Base-by-base conservation (phyloP, 2,329 filamentous ascomycete genomes). In the Ramularia endophylla region DNA sequence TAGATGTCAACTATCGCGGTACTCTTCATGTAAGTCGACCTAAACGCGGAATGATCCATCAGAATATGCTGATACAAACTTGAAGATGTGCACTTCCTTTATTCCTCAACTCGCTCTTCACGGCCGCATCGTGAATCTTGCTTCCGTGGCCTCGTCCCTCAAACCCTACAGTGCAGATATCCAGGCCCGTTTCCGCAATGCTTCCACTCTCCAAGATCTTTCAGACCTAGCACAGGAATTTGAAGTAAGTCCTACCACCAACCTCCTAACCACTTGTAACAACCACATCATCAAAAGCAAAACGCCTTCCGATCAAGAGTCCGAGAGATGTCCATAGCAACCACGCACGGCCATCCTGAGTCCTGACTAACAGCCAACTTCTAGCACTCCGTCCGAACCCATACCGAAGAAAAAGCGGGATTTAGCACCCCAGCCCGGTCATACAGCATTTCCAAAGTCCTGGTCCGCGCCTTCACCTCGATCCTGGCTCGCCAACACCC, bases 91-190 rank as follows among this genome's bases (percentile, higher is more conserved):
- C 43, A 48, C 54, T 35, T 50, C 52, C n/a, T 55, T 61, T 45
- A 45, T 61, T 15, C 59, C 60, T 7, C 44, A 58, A 22, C 42
- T 62, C 11, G 43, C 44, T 15, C 38, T 38, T 20, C 16, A 22
- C 45, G 57, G 57, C 18, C 54, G 64, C 20, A 62, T 66, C 16
- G 63, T 66, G 22, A 64, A 59, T 27, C 38, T 67, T 15, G 59
- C 63, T 3, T 61, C 61, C 13, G 48, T 60, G 8, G 58, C 51
- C n/a, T 60, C 56, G 0, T 40, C 48, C 9, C 48, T 63, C 29
- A 56, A 58, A 19, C 44, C 51, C 29, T 65, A 63, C 52, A 46
- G 47, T 22, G 29, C 44, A 25, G 27, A 48, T 13, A 52, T 57
- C 22, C 52, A 53, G 32, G 32, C 46, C 4, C 52, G 53, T 2